These are phyloP conservation scores for Ascodesmis nigricans DNA, from an alignment of 495 filamentous ascomycete genomes.

Conservation along the genomic window DNA sequence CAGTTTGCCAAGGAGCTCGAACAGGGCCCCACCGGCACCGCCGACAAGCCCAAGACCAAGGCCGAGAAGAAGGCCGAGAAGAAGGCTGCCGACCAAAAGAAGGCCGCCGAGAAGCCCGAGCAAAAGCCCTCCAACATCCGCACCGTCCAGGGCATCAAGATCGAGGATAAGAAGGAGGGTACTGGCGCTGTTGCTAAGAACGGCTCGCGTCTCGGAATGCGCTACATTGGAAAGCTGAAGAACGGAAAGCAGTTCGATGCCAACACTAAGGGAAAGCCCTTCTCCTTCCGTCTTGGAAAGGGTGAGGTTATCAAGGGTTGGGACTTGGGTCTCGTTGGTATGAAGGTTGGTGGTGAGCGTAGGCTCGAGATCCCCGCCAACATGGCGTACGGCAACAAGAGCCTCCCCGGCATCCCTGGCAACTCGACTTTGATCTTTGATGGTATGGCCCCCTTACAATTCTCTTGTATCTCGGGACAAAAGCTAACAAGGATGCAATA, in stretches of 20 bases:
- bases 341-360: constrained; percentile 82
- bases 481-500: not conserved
- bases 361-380: constrained; percentile 67
- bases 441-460: constrained; percentile 35
- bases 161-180: constrained; percentile 88
- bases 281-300: constrained; percentile 77
- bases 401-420: constrained; percentile 54
- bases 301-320: constrained; percentile 97
- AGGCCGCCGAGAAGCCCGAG: constrained; percentile 26
- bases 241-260: constrained; percentile 89
- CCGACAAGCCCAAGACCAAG: constrained; percentile 25
- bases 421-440: constrained; percentile 89
- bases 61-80: constrained; percentile 23
- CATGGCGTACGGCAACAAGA: constrained; percentile 68
- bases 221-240: constrained; percentile 90
- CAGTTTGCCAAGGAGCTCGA: constrained; percentile 97
- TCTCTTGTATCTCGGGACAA: not conserved
- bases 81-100: constrained; percentile 31
- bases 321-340: constrained; percentile 83
- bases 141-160: constrained; percentile 62
- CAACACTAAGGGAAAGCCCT: constrained; percentile 95
- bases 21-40: constrained; percentile 54
- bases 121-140: constrained; percentile 43
- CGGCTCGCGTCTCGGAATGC: constrained; percentile 69
- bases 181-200: constrained; percentile 60